Base-by-base conservation (phyloP, 2,329 filamentous ascomycete genomes). In the Aspergillus chevalieri region DNA sequence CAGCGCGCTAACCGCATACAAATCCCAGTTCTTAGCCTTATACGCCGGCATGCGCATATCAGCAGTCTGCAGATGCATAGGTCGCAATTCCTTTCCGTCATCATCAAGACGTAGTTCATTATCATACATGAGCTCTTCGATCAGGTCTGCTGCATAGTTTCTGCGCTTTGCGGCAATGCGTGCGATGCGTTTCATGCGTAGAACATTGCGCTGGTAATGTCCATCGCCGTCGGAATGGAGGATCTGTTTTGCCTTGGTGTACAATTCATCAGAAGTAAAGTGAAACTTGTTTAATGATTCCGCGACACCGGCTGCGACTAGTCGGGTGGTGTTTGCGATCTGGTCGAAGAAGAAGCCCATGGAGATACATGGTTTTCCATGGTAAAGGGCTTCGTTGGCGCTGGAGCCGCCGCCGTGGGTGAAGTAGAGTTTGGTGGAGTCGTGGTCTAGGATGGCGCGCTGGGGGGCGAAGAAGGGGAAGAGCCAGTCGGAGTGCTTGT, bases 21-120 rank as follows among this genome's bases (percentile, higher is more conserved):
- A 53, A 48, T 75, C 71, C 70, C 65, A 69, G 48, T 74, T 75
- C 39, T 59, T 63, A 0, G 66, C 68, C 43, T 66, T 67, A 60
- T 64, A 73, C 4, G 50, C 36, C 0, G 70, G 60, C 70, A 75
- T 75, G 14, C 72, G 61, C 52, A 64, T 63, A 51, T 74, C 71
- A 0, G 73, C 71, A 2, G 72, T 75, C 57, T 75, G 68, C 9
- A 74, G 57, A 51, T 76, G 72, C 67, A 73, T 74, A 1, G 70
- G 68, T 1, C 62, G 56, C 2, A 60, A 42, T 47, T 54, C 54
- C 33, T 46, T 34, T 4, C 53, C 54, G n/a, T 54, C 47, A 14
- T 30, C 33, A 1, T 46, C 42, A 45, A 54, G 45, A 15, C 58
- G 49, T 24, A 54, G 26, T 43, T 63, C 61, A 39, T 63, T 57